phyloP scores from a whole-genome alignment of 116 monocot species.

The Iris pallida region DNA sequence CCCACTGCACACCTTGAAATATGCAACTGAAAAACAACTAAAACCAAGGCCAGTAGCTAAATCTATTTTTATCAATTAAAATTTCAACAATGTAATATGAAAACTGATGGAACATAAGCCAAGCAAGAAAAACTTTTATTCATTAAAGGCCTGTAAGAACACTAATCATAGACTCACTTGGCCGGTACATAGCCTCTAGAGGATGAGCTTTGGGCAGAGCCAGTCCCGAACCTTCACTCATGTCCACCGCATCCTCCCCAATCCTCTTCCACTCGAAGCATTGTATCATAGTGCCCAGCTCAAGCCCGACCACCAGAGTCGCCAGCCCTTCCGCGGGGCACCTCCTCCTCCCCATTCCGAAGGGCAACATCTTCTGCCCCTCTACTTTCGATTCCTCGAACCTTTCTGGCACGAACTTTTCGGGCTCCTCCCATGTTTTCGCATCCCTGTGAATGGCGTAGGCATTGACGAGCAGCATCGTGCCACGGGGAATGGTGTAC shows the following conservation, averaged over 20 bases:
- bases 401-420: constrained; percentile 22
- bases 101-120: too few relatives aligned
- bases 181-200: constrained; percentile 30
- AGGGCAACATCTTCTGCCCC: constrained; percentile 16
- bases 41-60: too few relatives aligned
- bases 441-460: constrained; percentile 17
- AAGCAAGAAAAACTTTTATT: too few relatives aligned
- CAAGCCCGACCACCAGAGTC: constrained; percentile 7
- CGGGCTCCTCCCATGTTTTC: constrained; percentile 8
- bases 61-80: too few relatives aligned
- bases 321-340: constrained; percentile 42
- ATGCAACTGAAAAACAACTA: too few relatives aligned
- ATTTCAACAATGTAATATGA: too few relatives aligned
- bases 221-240: constrained; percentile 21
- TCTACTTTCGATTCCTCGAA: background rate
- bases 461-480: constrained; percentile 12
- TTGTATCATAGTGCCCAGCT: constrained; percentile 27
- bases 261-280: constrained; percentile 41
- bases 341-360: constrained; percentile 34
- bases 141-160: background rate
- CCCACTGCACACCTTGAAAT: too few relatives aligned
- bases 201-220: constrained; percentile 26
- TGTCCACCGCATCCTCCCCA: constrained; percentile 25
- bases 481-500: constrained; percentile 4
- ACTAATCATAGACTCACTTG: constrained; percentile 4